Base-by-base conservation (phyloP, 2,329 filamentous ascomycete species). In the Dothideomycetes sp. region DNA sequence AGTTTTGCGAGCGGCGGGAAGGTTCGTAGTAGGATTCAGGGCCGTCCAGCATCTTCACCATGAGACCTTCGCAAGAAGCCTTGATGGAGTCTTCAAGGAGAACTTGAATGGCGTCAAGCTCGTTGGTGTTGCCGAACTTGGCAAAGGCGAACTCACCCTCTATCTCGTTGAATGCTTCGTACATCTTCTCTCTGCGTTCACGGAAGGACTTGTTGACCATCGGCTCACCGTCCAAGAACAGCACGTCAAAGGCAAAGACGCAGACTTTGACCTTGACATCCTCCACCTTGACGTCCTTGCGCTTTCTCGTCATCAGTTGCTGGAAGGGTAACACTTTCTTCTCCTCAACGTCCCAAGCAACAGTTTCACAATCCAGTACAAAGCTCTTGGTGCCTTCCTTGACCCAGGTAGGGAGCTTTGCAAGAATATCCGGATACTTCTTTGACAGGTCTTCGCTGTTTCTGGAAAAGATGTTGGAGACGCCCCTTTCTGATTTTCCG, bases 31-130 rank as follows among this genome's bases (percentile, higher is more conserved):
- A 85, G 51, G 85, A 94, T 62, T 95, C 89, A 5, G 76, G 69
- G 1, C 89, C 91, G 59, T 96, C 89, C 45, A 98, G 67, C 91
- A 98, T 98, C 69, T 98, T 98, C 11, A 98, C 91, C 91, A 98
- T 98, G 39, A 98, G 70, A 9, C 91, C 91, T 67, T 98, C 91
- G 57, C 91, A 98, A 0, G 86, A 93, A 2, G 88, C 85, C 62
- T 94, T 94, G 49, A 98, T 83, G 53, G 84, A 91, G 45, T 96
- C 89, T 55, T 98, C 91, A 2, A 98, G 72, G 53, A 98, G 83
- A 1, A 71, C 73, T 57, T 96, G 89, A 41, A 98, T 98, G 55
- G 94, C 85, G 39, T 96, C 89, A 3, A 98, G 71, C 51, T 95
- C 85, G 53, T 81, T 84, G 9, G 84, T 84, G 56, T 98, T 73